These are phyloP conservation scores for Aspergillus quadrilineatus DNA, from an alignment of 2,329 filamentous ascomycete species.

Conservation along the genomic window DNA sequence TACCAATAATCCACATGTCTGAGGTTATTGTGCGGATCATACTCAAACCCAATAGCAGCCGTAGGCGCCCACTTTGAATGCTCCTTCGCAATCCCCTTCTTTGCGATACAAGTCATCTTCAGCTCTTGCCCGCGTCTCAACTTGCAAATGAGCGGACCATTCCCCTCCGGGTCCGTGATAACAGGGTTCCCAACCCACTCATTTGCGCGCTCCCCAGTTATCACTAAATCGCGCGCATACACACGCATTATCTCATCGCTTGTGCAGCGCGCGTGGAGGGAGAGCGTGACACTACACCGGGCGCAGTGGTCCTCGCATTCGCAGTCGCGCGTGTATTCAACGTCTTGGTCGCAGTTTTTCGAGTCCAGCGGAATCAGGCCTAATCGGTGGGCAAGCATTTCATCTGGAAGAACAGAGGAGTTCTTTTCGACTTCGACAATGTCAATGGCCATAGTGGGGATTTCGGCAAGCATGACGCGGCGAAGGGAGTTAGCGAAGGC, in stretches of 20 bases:
- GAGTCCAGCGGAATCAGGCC: conserved; percentile 86
- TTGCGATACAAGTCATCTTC: conserved; percentile 86
- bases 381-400: conserved; percentile 90
- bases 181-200: conserved; percentile 76
- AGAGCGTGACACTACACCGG: conserved; percentile 81
- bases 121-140: conserved; percentile 86
- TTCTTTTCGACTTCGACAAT: conserved; percentile 90
- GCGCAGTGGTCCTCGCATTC: conserved; percentile 96
- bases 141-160: conserved; percentile 86
- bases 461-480: conserved; percentile 86
- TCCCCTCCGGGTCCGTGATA: conserved; percentile 76
- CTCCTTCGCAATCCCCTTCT: conserved; percentile 98
- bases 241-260: conserved; percentile 88
- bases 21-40: conserved; percentile 96
- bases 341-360: conserved; percentile 73
- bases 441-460: conserved; percentile 92
- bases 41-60: conserved; percentile 91
- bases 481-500: conserved; percentile 91
- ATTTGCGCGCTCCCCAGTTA: conserved; percentile 68
- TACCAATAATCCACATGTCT: conserved; percentile 93
- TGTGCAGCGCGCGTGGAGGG: conserved; percentile 80
- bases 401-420: conserved; percentile 92
- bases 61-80: conserved; percentile 98
- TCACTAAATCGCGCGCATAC: conserved; percentile 83
- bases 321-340: conserved; percentile 89